Percentiles rank a stretch among this genome's conserved stretches.
Conservation (phyloP, 1,139 yeast genomes). For the Hansenula anomala region DNA sequence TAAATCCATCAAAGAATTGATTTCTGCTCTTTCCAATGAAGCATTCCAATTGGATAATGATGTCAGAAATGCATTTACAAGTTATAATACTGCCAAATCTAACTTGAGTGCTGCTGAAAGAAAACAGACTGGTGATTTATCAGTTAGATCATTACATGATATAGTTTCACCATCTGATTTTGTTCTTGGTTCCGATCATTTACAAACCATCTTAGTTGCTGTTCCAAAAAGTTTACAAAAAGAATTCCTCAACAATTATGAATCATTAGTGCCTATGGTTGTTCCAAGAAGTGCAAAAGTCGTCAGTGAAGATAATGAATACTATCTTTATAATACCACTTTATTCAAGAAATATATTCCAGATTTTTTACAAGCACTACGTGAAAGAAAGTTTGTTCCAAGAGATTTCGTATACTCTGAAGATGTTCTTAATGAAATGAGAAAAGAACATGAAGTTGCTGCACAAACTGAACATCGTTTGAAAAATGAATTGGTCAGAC, state of each 20-base stretch:
- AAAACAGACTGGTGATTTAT: slow-evolving; percentile 87
- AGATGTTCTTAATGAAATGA: slow-evolving; percentile 62
- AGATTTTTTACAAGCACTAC: slow-evolving; percentile 63
- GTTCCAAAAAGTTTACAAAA: slow-evolving; percentile 65
- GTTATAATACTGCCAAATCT: slow-evolving; percentile 77
- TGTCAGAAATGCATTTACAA: slow-evolving; percentile 63
- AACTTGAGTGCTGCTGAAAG: slow-evolving; percentile 85
- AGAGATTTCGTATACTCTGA: slow-evolving; percentile 90
- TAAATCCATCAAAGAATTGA: slow-evolving; percentile 73
- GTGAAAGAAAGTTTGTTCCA: slow-evolving; percentile 90
- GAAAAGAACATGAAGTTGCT: slow-evolving; percentile 75
- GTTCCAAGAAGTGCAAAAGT: slow-evolving; percentile 85
- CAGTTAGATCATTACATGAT: slow-evolving; percentile 86
- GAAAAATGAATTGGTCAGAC: slow-evolving; percentile 74
- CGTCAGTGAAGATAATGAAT: slow-evolving; percentile 72
- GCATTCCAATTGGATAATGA: slow-evolving; percentile 80
- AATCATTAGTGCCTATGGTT: slow-evolving; percentile 71
- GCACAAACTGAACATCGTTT: slow-evolving; percentile 67
- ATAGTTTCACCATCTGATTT: slow-evolving; percentile 82
- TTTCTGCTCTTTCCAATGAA: slow-evolving; percentile 66
- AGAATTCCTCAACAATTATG: slow-evolving; percentile 67
- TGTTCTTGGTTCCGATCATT: slow-evolving; percentile 79
- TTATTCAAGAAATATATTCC: slow-evolving; percentile 75
- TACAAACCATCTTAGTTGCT: slow-evolving; percentile 78
- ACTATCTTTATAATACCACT: slow-evolving; percentile 68